Conservation (phyloP, 257 asterid genomes). For the Solanum verrucosum region DNA sequence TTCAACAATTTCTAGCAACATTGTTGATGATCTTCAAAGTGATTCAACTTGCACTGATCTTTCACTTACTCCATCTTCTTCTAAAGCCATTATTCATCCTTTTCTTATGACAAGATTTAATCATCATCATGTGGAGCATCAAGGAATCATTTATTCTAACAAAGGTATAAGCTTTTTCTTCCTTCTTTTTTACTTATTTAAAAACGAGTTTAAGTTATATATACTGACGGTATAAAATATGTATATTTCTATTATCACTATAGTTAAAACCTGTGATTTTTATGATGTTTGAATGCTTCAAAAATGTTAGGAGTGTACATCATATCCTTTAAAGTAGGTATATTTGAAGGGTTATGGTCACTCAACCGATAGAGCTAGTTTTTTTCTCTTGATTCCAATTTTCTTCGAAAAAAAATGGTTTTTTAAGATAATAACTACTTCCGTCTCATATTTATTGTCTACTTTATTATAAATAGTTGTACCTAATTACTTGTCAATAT, state of each 20-base stretch:
- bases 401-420: too few species aligned
- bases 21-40: constrained; percentile 1
- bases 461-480: too few species aligned
- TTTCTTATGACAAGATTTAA: neutral
- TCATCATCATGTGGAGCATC: neutral
- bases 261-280: neutral
- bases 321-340: neutral
- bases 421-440: too few species aligned
- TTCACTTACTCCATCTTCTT: constrained; percentile 9
- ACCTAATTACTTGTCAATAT: too few species aligned
- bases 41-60: constrained; percentile 25
- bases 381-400: too few species aligned
- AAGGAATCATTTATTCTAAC: neutral
- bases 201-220: neutral
- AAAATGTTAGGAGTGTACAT: neutral
- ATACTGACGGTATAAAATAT: neutral
- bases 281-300: neutral
- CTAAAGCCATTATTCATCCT: neutral
- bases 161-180: neutral
- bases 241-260: neutral
- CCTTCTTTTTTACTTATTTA: neutral
- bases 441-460: neutral
- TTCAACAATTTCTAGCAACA: constrained; percentile 8
- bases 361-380: too few species aligned
- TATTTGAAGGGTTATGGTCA: neutral